Evolutionary conservation across 768 basidiomycete genomes (phyloP).

Genomic region (Xerocomellus chrysenteron): DNA sequence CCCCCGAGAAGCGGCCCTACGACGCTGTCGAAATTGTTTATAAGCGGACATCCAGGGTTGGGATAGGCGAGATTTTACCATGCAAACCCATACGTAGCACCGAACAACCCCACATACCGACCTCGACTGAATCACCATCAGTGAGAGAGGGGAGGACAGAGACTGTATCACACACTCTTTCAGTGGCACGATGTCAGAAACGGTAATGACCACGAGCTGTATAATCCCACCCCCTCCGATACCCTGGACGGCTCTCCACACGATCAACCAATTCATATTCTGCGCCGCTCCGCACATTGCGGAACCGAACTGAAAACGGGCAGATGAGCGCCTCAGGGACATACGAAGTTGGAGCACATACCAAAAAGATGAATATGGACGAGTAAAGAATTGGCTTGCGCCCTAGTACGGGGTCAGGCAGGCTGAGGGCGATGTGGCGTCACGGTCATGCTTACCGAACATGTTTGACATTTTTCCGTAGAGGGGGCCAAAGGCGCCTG

Average conservation of each 20-base stretch:
- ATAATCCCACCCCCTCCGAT: conserved; percentile 82
- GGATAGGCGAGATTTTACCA: conserved; percentile 29
- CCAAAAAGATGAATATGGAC: conserved; percentile 66
- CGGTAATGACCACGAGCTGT: conserved; percentile 73
- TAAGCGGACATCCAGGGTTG: background rate
- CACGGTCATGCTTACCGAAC: conserved; percentile 34
- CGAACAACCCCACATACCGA: conserved; percentile 71
- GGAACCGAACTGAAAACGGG: conserved; percentile 57
- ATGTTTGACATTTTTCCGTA: conserved; percentile 78
- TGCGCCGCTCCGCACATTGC: conserved; percentile 83
- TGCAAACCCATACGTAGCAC: conserved; percentile 75
- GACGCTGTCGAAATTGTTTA: conserved; percentile 40
- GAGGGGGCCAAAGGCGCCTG: conserved; percentile 63
- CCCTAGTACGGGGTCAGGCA: conserved; percentile 34
- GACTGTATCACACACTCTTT: conserved; percentile 52
- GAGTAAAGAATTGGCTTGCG: conserved; percentile 71
- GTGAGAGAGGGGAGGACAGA: conserved; percentile 11
- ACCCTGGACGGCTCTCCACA: conserved; percentile 77
- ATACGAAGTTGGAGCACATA: conserved; percentile 29
- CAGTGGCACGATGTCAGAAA: conserved; percentile 81
- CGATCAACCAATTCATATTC: conserved; percentile 73
- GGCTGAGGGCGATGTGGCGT: too few relatives aligned
- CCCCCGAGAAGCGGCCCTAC: conserved; percentile 82
- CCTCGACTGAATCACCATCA: conserved; percentile 55
- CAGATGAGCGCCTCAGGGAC: background rate